These are phyloP conservation scores for Saccharomyces hybrid DNA, from an alignment of 1,139 yeast genomes.

Conservation along the genomic window DNA sequence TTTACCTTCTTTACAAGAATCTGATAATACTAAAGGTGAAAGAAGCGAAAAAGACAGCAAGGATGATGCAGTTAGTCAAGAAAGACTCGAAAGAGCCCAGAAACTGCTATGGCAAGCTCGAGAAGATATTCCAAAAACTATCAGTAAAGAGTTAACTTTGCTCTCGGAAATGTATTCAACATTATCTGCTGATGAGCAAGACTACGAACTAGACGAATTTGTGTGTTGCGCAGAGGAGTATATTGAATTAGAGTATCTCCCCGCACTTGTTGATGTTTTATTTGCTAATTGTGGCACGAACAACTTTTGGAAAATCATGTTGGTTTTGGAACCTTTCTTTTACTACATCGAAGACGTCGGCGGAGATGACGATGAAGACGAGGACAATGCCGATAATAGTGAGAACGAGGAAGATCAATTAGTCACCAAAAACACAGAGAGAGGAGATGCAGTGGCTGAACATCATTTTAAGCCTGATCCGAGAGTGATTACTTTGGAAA, in stretches of 20 bases:
- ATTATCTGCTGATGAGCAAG: constrained; percentile 33
- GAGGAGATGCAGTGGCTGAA: constrained; percentile 9
- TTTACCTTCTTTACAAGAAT: constrained; percentile 15
- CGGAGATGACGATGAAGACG: constrained; percentile 22
- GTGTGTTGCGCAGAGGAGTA: constrained; percentile 34
- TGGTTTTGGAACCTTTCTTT: constrained; percentile 32
- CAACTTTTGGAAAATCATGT: constrained; percentile 31
- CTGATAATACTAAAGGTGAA: constrained; percentile 4
- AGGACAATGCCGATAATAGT: constrained; percentile 6
- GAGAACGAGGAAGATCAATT: neutral
- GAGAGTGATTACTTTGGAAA: constrained; percentile 30
- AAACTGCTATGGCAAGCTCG: constrained; percentile 32
- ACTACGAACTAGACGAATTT: constrained; percentile 32
- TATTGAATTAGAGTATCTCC: constrained; percentile 31
- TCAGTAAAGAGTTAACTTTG: constrained; percentile 30
- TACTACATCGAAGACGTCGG: constrained; percentile 31
- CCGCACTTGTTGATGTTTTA: constrained; percentile 29
- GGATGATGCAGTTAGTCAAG: constrained; percentile 21
- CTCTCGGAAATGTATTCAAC: constrained; percentile 33
- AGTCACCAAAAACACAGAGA: constrained; percentile 1
- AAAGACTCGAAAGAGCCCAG: constrained; percentile 30
- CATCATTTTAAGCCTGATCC: constrained; percentile 29
- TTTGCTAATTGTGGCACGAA: constrained; percentile 27
- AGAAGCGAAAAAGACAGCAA: constrained; percentile 7
- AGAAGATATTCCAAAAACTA: constrained; percentile 32